Base-by-base conservation (phyloP, 2,329 filamentous ascomycete species). In the Fusarium circinatum region DNA sequence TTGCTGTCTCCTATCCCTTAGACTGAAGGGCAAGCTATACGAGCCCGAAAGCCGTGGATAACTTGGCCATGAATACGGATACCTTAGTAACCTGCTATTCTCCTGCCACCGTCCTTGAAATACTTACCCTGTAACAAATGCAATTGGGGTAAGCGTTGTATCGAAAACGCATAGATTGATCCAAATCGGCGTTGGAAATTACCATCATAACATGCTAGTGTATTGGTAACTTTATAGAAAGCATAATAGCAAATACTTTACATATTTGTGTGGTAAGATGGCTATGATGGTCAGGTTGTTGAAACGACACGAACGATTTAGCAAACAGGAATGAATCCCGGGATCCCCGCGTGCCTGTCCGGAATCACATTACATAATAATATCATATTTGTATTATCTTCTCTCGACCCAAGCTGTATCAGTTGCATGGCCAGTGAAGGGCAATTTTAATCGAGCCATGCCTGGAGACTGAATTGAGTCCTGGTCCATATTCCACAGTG, bases 41-140 rank as follows among this genome's bases (percentile, higher is more conserved):
- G 18, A 52, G 15, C 36, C 20, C 15, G 15, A 30, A 24, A 55
- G 20, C 20, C 51, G 15, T 30, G 51, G 15, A 54, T 41, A 42
- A 42, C 15, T 41, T 28, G 54, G 41, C 48, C 36, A 49, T 28
- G 59, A 58, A 49, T 24, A 38, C 36, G 32, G 32, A 34, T 34
- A 34, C 32, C 32, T 32, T 13, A 32, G 30, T 26, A 30, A 20
- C 38, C 34, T 24, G 36, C 44, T 71, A 32, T 26, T 59, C 30
- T 44, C 22, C 45, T 28, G 39, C 32, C 26, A 28, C 18, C n/a
- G 11, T 13, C 39, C 47, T 34, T 34, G 32, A 42, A 5, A 36
- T 30, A 18, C 51, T 65, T 71, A 72, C 68, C 71, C 62, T 74
- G 41, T n/a, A 74, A 26, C 45, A 34, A 36, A 32, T 20, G 38